Conservation (phyloP, 768 basidiomycete genomes). For the Termitomyces sp. region DNA sequence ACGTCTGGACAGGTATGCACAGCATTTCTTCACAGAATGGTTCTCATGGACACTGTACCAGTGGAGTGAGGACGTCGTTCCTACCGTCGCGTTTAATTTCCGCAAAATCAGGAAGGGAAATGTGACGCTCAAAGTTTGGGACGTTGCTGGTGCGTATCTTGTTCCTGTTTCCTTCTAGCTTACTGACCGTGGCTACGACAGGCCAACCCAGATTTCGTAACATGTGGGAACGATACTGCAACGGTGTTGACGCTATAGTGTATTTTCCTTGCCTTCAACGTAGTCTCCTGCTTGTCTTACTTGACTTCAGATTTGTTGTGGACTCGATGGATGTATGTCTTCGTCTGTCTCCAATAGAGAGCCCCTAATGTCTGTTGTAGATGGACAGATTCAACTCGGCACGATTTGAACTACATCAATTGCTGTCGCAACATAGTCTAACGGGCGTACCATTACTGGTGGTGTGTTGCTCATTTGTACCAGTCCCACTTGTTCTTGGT, state of each 20-base stretch:
- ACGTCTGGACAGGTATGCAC: conserved; percentile 69
- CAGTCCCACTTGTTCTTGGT: neutral
- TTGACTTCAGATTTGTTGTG: conserved; percentile 69
- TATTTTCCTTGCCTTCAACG: conserved; percentile 21
- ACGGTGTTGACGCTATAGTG: conserved; percentile 91
- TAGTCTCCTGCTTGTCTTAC: neutral
- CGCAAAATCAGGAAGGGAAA: conserved; percentile 86
- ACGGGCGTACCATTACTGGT: conserved; percentile 76
- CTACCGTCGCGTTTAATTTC: conserved; percentile 91
- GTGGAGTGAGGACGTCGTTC: conserved; percentile 97
- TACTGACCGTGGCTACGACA: conserved; percentile 16
- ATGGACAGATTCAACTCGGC: conserved; percentile 78
- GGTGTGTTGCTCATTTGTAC: conserved; percentile 36
- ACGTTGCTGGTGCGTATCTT: conserved; percentile 69
- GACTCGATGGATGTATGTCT: conserved; percentile 79
- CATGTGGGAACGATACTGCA: conserved; percentile 95
- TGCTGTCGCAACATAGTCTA: conserved; percentile 62
- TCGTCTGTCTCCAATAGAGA: neutral
- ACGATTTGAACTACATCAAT: conserved; percentile 77
- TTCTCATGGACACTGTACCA: conserved; percentile 23
- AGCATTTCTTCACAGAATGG: neutral
- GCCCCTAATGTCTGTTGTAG: conserved; percentile 29
- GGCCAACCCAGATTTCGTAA: conserved; percentile 92
- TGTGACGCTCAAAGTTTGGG: conserved; percentile 91
- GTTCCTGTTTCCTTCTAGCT: neutral